Percentiles rank a stretch among this genome's conserved stretches.
These are phyloP conservation scores for Zygosaccharomyces sapae DNA, from an alignment of 1,139 yeast species.

Conservation along the genomic window DNA sequence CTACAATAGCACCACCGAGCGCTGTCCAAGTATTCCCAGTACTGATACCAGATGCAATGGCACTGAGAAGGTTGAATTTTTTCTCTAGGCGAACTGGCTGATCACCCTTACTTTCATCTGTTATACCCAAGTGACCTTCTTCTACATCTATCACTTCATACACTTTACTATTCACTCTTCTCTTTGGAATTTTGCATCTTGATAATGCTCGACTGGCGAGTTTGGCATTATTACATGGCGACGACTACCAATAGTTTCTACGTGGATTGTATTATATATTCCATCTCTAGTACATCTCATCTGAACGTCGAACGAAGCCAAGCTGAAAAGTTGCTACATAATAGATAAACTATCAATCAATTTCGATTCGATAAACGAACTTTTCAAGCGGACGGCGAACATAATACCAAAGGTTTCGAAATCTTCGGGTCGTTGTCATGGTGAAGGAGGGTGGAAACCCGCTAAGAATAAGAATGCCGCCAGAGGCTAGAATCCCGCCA, in stretches of 20 bases:
- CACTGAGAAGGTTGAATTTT: conserved; percentile 7
- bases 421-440: too few species aligned
- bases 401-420: too few species aligned
- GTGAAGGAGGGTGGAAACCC: too few species aligned
- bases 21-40: conserved; percentile 14
- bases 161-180: neutral
- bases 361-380: too few species aligned
- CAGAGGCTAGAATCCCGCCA: too few species aligned
- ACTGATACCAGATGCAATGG: conserved; percentile 9
- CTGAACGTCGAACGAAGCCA: too few species aligned
- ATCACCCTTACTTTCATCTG: neutral
- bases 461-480: too few species aligned
- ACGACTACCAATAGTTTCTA: neutral
- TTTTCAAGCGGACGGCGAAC: too few species aligned
- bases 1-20: conserved; percentile 11
- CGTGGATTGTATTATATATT: too few species aligned
- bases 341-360: too few species aligned
- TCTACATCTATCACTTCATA: conserved; percentile 6
- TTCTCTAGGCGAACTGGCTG: conserved; percentile 4
- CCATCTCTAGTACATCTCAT: too few species aligned
- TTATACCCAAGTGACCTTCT: conserved; percentile 2
- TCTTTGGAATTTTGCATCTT: neutral
- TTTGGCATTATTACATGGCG: neutral
- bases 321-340: too few species aligned
- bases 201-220: neutral